Conservation (phyloP, 352 stramenopile species). For the Globisporangium spiculum region DNA sequence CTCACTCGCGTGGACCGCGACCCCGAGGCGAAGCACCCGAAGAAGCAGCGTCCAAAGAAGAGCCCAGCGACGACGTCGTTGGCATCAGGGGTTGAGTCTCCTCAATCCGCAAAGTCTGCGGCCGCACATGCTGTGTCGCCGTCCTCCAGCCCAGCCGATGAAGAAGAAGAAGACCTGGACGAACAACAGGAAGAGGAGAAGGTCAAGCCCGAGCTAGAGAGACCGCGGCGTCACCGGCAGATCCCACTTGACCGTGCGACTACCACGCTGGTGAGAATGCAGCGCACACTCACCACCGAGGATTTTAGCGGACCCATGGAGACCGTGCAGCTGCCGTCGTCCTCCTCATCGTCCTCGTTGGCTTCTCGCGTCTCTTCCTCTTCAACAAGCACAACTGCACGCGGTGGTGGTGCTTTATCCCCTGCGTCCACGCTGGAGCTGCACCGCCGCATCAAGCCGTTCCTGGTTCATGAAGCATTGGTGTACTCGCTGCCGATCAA, state of each 20-base stretch:
- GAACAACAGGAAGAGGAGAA: background rate
- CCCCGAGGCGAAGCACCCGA: conserved; percentile 21
- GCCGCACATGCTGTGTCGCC: background rate
- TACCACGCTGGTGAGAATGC: background rate
- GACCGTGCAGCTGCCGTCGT: background rate
- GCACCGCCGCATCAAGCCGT: conserved; percentile 10
- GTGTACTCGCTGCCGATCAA: conserved; percentile 24
- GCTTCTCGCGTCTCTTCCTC: background rate
- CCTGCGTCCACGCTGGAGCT: background rate
- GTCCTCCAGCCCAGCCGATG: background rate
- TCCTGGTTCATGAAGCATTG: conserved; percentile 29
- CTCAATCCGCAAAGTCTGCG: background rate
- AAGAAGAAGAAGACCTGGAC: background rate
- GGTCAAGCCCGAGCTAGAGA: background rate
- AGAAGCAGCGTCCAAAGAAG: conserved; percentile 15
- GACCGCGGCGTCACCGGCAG: background rate
- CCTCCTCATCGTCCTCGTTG: background rate
- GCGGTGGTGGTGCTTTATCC: background rate
- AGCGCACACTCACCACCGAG: background rate
- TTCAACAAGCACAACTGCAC: background rate
- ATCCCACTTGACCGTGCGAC: background rate
- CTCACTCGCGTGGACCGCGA: conserved; percentile 35
- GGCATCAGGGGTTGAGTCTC: background rate
- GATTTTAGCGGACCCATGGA: conserved; percentile 13
- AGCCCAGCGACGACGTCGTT: background rate